Conservation (phyloP, 208 protist genomes). For the Trypanosoma vivax region DNA sequence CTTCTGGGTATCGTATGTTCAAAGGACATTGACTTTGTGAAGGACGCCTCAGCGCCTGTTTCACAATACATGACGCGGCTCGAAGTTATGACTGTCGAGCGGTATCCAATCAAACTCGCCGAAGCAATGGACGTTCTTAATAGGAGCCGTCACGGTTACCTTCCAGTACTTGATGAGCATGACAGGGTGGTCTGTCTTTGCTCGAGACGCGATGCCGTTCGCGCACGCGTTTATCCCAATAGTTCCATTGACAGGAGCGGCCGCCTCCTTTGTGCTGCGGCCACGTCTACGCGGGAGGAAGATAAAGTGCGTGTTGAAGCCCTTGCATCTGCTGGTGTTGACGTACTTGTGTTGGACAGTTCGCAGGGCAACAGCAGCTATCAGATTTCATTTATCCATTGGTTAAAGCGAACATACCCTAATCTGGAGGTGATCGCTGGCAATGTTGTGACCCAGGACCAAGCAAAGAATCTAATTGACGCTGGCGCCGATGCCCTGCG, state of each 20-base stretch:
- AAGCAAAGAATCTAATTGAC: conserved; percentile 95
- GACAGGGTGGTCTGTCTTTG: conserved; percentile 90
- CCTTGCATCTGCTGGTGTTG: conserved; percentile 85
- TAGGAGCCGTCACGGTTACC: conserved; percentile 91
- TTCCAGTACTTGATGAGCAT: conserved; percentile 94
- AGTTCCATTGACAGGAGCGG: conserved; percentile 75
- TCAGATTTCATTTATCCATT: conserved; percentile 93
- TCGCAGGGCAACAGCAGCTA: conserved; percentile 95
- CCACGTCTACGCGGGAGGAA: conserved; percentile 87
- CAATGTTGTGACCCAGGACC: conserved; percentile 95
- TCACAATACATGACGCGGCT: conserved; percentile 83
- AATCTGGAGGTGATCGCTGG: conserved; percentile 89
- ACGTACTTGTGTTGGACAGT: conserved; percentile 94
- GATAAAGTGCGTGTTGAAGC: conserved; percentile 81
- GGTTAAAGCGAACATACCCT: conserved; percentile 89
- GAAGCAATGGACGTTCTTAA: conserved; percentile 94
- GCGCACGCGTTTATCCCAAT: conserved; percentile 74
- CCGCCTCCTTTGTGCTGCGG: conserved; percentile 85
- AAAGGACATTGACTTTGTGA: conserved; percentile 97
- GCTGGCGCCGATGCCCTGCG: conserved; percentile 95
- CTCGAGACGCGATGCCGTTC: conserved; percentile 79
- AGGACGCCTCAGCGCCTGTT: conserved; percentile 71
- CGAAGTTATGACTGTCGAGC: conserved; percentile 76
- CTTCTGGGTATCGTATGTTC: conserved; percentile 96
- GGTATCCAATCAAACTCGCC: conserved; percentile 82